Base-by-base conservation (phyloP, 2,329 filamentous ascomycete genomes). In the Canariomyces notabilis region DNA sequence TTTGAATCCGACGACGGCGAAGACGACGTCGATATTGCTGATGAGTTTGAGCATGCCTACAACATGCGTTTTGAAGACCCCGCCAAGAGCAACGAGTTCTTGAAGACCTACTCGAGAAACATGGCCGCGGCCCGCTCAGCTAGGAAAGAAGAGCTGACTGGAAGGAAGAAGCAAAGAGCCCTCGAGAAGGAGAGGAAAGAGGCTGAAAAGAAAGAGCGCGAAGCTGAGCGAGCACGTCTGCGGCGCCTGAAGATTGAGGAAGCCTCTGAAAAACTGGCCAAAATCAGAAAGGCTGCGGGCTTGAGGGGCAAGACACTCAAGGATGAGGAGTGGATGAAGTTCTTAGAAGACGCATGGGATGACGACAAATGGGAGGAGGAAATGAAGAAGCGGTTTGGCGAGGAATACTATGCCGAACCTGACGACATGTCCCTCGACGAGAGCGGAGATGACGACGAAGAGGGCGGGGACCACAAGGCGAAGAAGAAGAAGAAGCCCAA, bases 61-160 rank as follows among this genome's bases (percentile, higher is more conserved):
- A 98, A 98, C 69, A 70, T 96, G 68, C 85, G 93, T 26, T 98
- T 98, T 61, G 93, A 98, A 64, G 87, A 97, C 59, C 89, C 93
- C 0, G 78, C 78, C 49, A 89, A 87, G 62, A 83, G 87, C 58
- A 96, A 96, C 62, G 89, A 95, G 67, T 83, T 86, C 40, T 73
- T 98, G 23, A 82, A 85, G 60, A 89, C 90, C 5, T 95, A 96
- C 68, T 85, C 91, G 46, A 85, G 91, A 80, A 89, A 95, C 62
- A 76, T 89, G 15, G 84, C 86, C 31, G 83, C 83, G 32, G 83
- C 85, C 52, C 85, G 87, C 55, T 93, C 90, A 1, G 90, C 95
- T 19, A 81, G 93, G 40, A 80, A 90, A 52, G 89, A 96, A 48
- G 89, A 93, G 42, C 76, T 78, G 60, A 94, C 75, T 32, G 77